Percentiles rank a stretch among this genome's conserved stretches.
Evolutionary conservation across 1,284 basidiomycete species (phyloP).

Genomic region (Sporisorium reilianum): DNA sequence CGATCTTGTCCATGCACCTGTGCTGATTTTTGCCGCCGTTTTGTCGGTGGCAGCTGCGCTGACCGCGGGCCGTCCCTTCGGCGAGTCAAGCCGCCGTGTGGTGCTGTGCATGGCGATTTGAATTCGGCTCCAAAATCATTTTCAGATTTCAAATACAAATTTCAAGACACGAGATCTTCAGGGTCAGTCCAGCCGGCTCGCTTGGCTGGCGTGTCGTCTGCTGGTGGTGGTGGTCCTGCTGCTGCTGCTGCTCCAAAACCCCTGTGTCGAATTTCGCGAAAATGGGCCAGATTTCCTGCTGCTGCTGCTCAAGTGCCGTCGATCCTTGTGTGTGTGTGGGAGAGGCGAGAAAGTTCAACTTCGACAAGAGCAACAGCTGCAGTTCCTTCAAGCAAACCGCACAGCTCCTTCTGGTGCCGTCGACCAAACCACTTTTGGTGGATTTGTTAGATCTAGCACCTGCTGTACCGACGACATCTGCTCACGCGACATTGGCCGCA

Average conservation of each 20-base stretch:
- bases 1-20: too few relatives aligned
- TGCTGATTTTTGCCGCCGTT: too few relatives aligned
- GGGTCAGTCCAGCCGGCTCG: conserved; percentile 1
- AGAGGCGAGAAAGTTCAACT: neutral
- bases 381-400: too few relatives aligned
- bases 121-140: neutral
- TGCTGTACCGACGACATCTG: too few relatives aligned
- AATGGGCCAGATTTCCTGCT: too few relatives aligned
- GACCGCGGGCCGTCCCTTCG: neutral
- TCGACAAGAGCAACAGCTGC: neutral
- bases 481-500: too few relatives aligned
- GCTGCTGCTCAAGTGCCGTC: neutral
- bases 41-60: neutral
- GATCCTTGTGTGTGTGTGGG: too few relatives aligned
- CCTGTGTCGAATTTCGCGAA: neutral
- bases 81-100: neutral
- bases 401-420: too few relatives aligned
- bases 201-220: too few relatives aligned
- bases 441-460: too few relatives aligned
- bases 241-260: neutral
- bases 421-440: too few relatives aligned
- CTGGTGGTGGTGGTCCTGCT: too few relatives aligned
- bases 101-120: neutral
- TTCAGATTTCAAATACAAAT: neutral
- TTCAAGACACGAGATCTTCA: neutral